Percentiles rank a stretch among this genome's conserved stretches.
These are phyloP conservation scores for Lophiotrema nucula DNA, from an alignment of 495 filamentous ascomycete species.

Conservation along the genomic window DNA sequence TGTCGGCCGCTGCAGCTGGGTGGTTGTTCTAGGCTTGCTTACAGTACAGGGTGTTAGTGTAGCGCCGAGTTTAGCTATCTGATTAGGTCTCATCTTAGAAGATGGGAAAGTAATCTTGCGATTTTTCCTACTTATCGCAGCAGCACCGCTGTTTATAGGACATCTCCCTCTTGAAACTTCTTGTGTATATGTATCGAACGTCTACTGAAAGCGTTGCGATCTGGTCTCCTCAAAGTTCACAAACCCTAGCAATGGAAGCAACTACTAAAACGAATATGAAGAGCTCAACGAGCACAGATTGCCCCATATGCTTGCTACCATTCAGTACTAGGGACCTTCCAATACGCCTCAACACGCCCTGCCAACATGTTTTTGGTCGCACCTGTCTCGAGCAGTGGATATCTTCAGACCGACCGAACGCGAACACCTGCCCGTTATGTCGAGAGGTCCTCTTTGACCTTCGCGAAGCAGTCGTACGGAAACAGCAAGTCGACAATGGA, in stretches of 20 bases:
- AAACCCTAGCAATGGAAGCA: not conserved
- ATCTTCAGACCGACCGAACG: not conserved
- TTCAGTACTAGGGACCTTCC: not conserved
- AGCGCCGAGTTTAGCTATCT: too few species aligned
- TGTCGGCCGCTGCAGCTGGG: too few species aligned
- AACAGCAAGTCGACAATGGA: not conserved
- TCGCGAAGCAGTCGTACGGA: not conserved
- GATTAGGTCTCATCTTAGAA: too few species aligned
- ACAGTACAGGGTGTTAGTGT: too few species aligned
- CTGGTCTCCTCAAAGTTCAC: not conserved
- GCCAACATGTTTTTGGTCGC: not conserved
- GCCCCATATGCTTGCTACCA: not conserved
- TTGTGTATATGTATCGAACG: not conserved
- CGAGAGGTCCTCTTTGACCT: not conserved
- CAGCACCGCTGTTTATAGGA: too few species aligned
- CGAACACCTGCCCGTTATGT: not conserved
- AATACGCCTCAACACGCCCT: not conserved
- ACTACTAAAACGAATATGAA: not conserved
- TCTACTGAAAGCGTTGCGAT: not conserved
- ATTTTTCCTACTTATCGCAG: too few species aligned
- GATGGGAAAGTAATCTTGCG: too few species aligned
- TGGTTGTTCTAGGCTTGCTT: too few species aligned
- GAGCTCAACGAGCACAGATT: not conserved
- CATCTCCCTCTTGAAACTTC: too few species aligned
- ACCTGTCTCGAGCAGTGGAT: not conserved